Evolutionary conservation across 2,329 filamentous ascomycete genomes (phyloP), one percentile per base, ranked within the genome.

Genomic region (Aspergillus ruber): DNA sequence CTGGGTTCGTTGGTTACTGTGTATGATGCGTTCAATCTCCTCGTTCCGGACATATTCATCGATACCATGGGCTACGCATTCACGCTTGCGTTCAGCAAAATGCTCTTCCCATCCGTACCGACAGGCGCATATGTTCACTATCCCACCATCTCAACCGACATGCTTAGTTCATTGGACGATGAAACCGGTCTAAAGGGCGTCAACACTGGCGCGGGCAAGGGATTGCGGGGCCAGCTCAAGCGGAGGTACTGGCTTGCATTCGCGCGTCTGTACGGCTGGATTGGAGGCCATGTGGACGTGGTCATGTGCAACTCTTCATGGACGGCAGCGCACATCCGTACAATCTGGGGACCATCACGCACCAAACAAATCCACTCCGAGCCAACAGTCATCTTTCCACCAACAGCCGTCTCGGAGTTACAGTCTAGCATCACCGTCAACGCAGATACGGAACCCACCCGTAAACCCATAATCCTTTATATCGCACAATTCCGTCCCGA

Each of bases 21-120:
- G 21, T 93, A 88, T 77, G 91, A 98, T 62, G 91, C 91, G 9
- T 93, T 98, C 66, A 85, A 82, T n/a, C 80, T 96, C 2, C 77
- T 97, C 2, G 87, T 91, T 0, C 93, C 93, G 0, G 93, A 98
- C 66, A 80, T 97, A 45, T 95, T 97, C 65, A 78, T 98, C 58
- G 93, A 98, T 64, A 98, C 93, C 2, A 96, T 98, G 90, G 93
- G 93, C 52, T 98, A 96, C 62, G 90, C 91, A 21, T 98, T 97
- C 64, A 81, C 87, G 0, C 79, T 95, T 9, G 89, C 88, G 7
- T 76, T 96, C 3, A 86, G 79, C 67, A 93, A 90, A 63, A 79
- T 86, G 53, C 75, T 97, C 20, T 97, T 97, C 63, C 85, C 80
- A 0, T 68, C 73, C 32, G 80, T 96, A 1, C 88, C 91, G 0